Percentiles rank a stretch among this genome's conserved stretches.
phyloP scores from a whole-genome alignment of 2,329 filamentous ascomycete genomes.

The Talaromyces verruculosus region DNA sequence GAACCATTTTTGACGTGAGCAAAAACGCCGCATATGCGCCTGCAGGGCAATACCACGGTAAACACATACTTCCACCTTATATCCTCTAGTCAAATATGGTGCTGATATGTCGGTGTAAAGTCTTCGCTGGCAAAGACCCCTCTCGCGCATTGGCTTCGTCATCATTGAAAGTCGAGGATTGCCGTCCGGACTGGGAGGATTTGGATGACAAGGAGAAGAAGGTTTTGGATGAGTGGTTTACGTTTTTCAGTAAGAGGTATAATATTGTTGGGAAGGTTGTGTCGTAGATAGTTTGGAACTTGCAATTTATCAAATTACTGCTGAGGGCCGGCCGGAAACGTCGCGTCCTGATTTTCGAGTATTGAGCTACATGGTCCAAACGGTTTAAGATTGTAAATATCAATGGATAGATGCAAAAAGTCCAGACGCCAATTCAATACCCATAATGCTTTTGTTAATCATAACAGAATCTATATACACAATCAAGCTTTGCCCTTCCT shows the following conservation, averaged over 20 bases:
- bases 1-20: conserved; percentile 90
- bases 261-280: conserved; percentile 64
- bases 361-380: not conserved
- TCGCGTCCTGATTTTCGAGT: not conserved
- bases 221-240: conserved; percentile 86
- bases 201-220: conserved; percentile 81
- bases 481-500: conserved; percentile 56
- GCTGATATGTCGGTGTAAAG: conserved; percentile 49
- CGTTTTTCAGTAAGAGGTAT: conserved; percentile 95
- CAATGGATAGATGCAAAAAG: not conserved
- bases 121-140: conserved; percentile 93
- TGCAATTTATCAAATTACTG: not conserved
- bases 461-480: conserved; percentile 24
- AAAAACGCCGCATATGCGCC: conserved; percentile 84
- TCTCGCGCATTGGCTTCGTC: conserved; percentile 87
- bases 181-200: conserved; percentile 76
- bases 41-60: conserved; percentile 82
- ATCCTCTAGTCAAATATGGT: not conserved
- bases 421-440: not conserved
- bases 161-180: conserved; percentile 82
- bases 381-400: too few species aligned
- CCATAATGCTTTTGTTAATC: conserved; percentile 1
- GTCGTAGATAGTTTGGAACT: conserved; percentile 30
- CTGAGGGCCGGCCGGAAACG: not conserved
- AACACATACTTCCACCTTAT: not conserved